phyloP scores from a whole-genome alignment of 805 yeast genomes.

The Candida nonsorbophila region DNA sequence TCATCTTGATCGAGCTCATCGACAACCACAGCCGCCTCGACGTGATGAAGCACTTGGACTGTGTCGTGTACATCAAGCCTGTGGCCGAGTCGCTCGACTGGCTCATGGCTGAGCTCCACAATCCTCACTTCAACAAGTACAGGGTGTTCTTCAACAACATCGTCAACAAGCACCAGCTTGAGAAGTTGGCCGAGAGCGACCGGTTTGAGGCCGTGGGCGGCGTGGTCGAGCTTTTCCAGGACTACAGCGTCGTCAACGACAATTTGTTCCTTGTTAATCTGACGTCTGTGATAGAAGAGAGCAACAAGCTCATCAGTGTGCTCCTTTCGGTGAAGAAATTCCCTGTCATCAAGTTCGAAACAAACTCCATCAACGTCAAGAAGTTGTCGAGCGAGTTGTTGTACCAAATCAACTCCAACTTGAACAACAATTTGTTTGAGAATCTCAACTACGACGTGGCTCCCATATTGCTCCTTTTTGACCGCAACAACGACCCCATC shows the following conservation, averaged over 20 bases:
- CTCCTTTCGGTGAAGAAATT: conserved; percentile 68
- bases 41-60: conserved; percentile 57
- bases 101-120: conserved; percentile 60
- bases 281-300: conserved; percentile 27
- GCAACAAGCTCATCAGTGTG: conserved; percentile 43
- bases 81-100: conserved; percentile 54
- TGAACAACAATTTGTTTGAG: conserved; percentile 61
- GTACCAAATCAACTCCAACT: conserved; percentile 50
- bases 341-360: conserved; percentile 77
- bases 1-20: conserved; percentile 68
- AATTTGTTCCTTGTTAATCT: conserved; percentile 46
- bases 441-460: conserved; percentile 60
- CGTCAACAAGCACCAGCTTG: conserved; percentile 72
- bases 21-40: conserved; percentile 63
- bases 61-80: conserved; percentile 78
- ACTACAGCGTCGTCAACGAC: conserved; percentile 68
- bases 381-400: conserved; percentile 65
- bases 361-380: conserved; percentile 57
- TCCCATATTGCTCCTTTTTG: conserved; percentile 71
- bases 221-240: conserved; percentile 82
- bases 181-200: conserved; percentile 85
- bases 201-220: conserved; percentile 72
- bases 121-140: conserved; percentile 78
- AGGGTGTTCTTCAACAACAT: conserved; percentile 74
- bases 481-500: conserved; percentile 84